Conservation (phyloP, 2,329 filamentous ascomycete genomes). For the Elsinoe perseae region DNA sequence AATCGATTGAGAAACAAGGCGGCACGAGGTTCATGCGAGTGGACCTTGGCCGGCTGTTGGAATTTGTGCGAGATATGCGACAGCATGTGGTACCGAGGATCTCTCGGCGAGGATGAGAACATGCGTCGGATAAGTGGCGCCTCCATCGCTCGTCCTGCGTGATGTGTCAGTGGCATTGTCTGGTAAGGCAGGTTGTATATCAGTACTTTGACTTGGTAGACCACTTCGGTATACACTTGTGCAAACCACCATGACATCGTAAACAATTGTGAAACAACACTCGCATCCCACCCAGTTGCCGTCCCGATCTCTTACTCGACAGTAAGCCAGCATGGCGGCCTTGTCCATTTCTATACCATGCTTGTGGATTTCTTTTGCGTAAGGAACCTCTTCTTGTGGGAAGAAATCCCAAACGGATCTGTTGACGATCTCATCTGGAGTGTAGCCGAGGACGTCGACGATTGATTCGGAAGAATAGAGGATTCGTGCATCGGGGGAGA, state of each 20-base stretch:
- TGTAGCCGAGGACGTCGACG: conserved; percentile 72
- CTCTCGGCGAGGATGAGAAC: conserved; percentile 72
- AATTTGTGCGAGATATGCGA: conserved; percentile 80
- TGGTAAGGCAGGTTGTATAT: background rate
- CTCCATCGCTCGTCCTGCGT: conserved; percentile 63
- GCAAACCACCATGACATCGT: conserved; percentile 79
- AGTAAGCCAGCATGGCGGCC: conserved; percentile 76
- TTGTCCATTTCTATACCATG: conserved; percentile 72
- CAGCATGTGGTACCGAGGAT: conserved; percentile 84
- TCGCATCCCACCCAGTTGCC: conserved; percentile 73
- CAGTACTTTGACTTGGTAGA: conserved; percentile 65
- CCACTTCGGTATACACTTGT: conserved; percentile 68
- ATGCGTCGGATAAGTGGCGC: conserved; percentile 70
- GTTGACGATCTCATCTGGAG: conserved; percentile 65
- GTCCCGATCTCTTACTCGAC: conserved; percentile 58
- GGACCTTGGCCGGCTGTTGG: conserved; percentile 47
- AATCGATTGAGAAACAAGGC: conserved; percentile 82
- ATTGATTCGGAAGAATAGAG: conserved; percentile 80
- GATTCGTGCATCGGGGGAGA: conserved; percentile 67
- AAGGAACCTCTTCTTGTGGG: conserved; percentile 69
- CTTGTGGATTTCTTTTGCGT: conserved; percentile 64
- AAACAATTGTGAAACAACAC: conserved; percentile 82
- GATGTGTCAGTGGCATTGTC: background rate
- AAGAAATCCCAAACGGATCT: conserved; percentile 81
- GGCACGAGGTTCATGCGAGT: conserved; percentile 65